phyloP scores from a whole-genome alignment of 2,329 filamentous ascomycete genomes.

The Diplodia intermedia region DNA sequence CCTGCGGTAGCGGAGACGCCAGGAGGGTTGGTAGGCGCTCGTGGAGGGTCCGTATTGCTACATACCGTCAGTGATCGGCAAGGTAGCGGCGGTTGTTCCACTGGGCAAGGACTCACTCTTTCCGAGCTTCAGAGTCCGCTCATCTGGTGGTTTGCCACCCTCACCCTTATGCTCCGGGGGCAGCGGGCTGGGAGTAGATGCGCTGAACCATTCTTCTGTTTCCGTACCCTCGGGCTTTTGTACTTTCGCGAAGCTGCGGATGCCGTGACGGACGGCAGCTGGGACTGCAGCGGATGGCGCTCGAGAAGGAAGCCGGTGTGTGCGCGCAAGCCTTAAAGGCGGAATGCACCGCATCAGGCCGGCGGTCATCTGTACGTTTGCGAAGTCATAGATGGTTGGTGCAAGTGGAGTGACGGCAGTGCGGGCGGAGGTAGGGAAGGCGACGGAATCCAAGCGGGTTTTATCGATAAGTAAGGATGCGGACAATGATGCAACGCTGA shows the following conservation, averaged over 20 bases:
- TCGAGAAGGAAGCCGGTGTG: slow-evolving; percentile 19
- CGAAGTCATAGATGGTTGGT: slow-evolving; percentile 16
- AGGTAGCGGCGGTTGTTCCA: neutral
- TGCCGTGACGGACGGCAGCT: neutral
- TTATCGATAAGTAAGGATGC: slow-evolving; percentile 8
- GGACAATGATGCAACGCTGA: slow-evolving; percentile 20
- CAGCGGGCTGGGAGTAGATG: slow-evolving; percentile 43
- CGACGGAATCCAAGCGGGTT: slow-evolving; percentile 1
- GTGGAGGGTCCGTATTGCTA: slow-evolving; percentile 67
- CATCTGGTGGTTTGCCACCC: slow-evolving; percentile 61
- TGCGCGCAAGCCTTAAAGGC: slow-evolving; percentile 42
- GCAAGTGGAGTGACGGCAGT: slow-evolving; percentile 14
- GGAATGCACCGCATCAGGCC: slow-evolving; percentile 56
- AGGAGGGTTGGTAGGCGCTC: slow-evolving; percentile 67
- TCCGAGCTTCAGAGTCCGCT: slow-evolving; percentile 67
- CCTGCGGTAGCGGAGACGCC: slow-evolving; percentile 65
- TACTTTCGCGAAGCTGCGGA: slow-evolving; percentile 42
- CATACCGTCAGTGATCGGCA: slow-evolving; percentile 3
- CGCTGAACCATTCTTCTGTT: slow-evolving; percentile 54
- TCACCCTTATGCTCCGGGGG: slow-evolving; percentile 39
- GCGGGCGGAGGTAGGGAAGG: slow-evolving; percentile 18
- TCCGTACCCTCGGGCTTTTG: slow-evolving; percentile 43
- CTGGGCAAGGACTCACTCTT: slow-evolving; percentile 57
- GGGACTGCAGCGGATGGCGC: slow-evolving; percentile 36
- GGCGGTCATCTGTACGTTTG: slow-evolving; percentile 48